A percentile compares a stretch with the other conserved stretches of the same genome.
Evolutionary conservation across 306 rosid genomes (phyloP).

Genomic region (Luffa aegyptiaca): DNA sequence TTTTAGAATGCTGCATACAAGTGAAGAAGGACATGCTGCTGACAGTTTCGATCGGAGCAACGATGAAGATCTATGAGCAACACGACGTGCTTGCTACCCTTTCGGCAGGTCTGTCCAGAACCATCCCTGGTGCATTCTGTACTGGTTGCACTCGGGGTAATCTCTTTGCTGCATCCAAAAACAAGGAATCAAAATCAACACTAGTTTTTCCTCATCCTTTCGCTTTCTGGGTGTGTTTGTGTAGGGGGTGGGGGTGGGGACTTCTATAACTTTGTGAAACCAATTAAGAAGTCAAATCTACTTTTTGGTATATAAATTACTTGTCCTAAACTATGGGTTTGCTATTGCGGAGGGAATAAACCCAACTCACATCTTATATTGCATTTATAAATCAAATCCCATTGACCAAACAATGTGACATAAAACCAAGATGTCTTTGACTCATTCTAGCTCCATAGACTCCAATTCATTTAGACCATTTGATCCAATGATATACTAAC

Average conservation of each 20-base stretch:
- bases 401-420: neutral
- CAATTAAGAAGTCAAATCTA: neutral
- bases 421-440: neutral
- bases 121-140: conserved; percentile 11
- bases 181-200: conserved; percentile 1
- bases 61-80: neutral
- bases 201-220: neutral
- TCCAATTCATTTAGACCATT: neutral
- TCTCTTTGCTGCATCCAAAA: conserved; percentile 4
- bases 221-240: neutral
- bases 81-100: conserved; percentile 6
- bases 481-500: neutral
- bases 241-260: neutral
- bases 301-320: neutral
- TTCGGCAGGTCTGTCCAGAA: conserved; percentile 9
- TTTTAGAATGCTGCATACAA: neutral
- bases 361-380: neutral
- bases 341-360: neutral
- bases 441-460: neutral
- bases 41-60: neutral
- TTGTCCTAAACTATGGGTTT: neutral
- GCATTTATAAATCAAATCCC: neutral
- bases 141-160: conserved; percentile 10
- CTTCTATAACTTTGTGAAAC: neutral
- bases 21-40: neutral